Evolutionary conservation across 2,329 filamentous ascomycete species (phyloP), one percentile per base, ranked within the genome.

Genomic region (Sphaerostilbella broomeana): DNA sequence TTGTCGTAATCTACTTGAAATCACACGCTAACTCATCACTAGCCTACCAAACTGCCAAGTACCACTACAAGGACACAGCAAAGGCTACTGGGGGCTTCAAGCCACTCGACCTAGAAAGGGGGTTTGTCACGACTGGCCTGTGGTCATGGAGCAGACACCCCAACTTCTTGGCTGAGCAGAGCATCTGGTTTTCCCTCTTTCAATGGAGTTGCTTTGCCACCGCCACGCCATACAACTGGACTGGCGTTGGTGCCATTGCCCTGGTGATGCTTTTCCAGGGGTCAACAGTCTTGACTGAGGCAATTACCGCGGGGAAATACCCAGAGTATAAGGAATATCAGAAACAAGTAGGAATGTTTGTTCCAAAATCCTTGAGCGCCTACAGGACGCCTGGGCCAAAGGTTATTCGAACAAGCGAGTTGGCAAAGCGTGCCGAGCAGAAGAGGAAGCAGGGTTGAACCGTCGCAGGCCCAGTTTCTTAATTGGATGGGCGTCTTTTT

Each of bases 141-240:
- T 98, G 86, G 82, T 82, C 80, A 1, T 88, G 81, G 68, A 90
- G 84, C 51, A 77, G 92, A 31, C 94, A 98, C 60, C 92, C 92
- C 33, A 98, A 98, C 62, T 98, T 97, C 56, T 79, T 85, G 5
- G 86, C 86, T 5, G 92, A 98, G 64, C 92, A 97, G 64, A 70
- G 79, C 20, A 79, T 97, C 52, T 98, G 92, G 92, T 72, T 94
- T 38, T 67, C 79, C 7, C 63, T 97, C 37, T 97, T 97, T 61
- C 77, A 86, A 54, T 98, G 90, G 92, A 79, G 76, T 49, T 90
- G 84, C 61, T 83, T 78, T 57, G 75, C 80, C 39, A 85, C 81
- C 21, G 74, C 79, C 40, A 78, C 72, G 2, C 68, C 81, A 28
- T 81, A 81, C 58, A 90, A 84, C 62, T 98, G 89, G 86, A 80